Base-by-base conservation (phyloP, 1,139 yeast genomes). In the Petasospora fabianii region DNA sequence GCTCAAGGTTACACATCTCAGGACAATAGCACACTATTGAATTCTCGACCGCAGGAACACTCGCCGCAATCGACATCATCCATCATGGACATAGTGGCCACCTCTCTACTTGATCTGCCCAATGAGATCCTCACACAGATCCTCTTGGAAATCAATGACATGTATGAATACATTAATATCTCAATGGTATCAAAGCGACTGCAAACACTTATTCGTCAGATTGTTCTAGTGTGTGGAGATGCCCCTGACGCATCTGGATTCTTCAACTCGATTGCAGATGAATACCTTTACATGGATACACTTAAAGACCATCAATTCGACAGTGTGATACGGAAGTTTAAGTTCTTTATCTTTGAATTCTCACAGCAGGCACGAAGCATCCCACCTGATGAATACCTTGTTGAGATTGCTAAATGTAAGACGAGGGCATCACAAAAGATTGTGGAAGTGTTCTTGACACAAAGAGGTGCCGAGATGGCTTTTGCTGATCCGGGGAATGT, bases 141-240 rank as follows among this genome's bases (percentile, higher is more conserved):
- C 19, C n/a, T 44, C 11, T 7, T 15, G 3, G 31, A 32, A 6
- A 5, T 40, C 9, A 48, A 42, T 24, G 54, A 51, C 33, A 37
- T 47, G 9, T 46, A 43, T 32, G 41, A 35, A 11, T 44, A 43
- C 35, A 26, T 46, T 35, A 24, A 15, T 2, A 27, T 49, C 4
- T 24, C 36, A 4, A 17, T 6, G 7, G 51, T 47, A 6, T 48
- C 50, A 27, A 30, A 24, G 14, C 36, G 22, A 6, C 41, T 51
- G 14, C 49, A 47, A 18, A 5, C 15, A 12, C 20, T 50, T 2
- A 28, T 51, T 10, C 39, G 27, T 12, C 13, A 28, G 10, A 34
- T 43, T 17, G 55, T 51, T 19, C 36, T 51, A 7, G 41, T 44
- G 3, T 30, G 48, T 22, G 48, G 51, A 6, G 55, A 51, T 32